Conservation (phyloP, 1,284 basidiomycete species). For the Calocybe gambosa region DNA sequence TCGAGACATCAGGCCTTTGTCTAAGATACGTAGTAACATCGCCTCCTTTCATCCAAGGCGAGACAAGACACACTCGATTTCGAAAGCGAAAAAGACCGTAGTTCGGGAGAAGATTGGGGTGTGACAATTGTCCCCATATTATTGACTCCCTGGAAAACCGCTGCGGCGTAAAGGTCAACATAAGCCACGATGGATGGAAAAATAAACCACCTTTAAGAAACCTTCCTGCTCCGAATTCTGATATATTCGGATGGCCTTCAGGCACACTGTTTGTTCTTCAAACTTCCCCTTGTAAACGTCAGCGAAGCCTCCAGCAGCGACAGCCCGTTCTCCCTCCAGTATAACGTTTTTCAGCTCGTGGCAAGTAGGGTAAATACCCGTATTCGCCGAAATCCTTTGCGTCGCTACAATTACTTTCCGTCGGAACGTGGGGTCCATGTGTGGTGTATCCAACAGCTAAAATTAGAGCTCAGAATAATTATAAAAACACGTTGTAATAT, state of each 20-base stretch:
- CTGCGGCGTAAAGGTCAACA: neutral
- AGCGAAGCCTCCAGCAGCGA: constrained; percentile 4
- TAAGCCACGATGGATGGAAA: neutral
- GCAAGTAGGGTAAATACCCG: constrained; percentile 1
- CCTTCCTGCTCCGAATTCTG: neutral
- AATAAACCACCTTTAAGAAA: neutral
- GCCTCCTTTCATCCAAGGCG: constrained; percentile 19
- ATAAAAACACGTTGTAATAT: too few species aligned
- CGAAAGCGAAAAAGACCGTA: constrained; percentile 16
- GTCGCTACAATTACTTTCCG: constrained; percentile 1
- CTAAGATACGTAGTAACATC: constrained; percentile 14
- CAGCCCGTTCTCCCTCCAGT: neutral
- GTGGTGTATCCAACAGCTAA: constrained; percentile 4
- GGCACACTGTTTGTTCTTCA: constrained; percentile 2
- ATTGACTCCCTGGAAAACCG: neutral
- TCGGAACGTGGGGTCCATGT: neutral
- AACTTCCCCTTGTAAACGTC: constrained; percentile 7
- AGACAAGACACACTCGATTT: constrained; percentile 13
- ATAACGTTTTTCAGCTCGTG: neutral
- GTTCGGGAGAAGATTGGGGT: constrained; percentile 19
- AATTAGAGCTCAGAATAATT: neutral
- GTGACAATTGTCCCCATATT: constrained; percentile 3
- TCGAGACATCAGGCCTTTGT: neutral
- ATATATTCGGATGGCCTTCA: constrained; percentile 1
- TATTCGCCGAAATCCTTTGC: constrained; percentile 1